A percentile compares a stretch with the other conserved stretches of the same genome.
Conservation (phyloP, 768 basidiomycete genomes). For the Kwoniella sp. region DNA sequence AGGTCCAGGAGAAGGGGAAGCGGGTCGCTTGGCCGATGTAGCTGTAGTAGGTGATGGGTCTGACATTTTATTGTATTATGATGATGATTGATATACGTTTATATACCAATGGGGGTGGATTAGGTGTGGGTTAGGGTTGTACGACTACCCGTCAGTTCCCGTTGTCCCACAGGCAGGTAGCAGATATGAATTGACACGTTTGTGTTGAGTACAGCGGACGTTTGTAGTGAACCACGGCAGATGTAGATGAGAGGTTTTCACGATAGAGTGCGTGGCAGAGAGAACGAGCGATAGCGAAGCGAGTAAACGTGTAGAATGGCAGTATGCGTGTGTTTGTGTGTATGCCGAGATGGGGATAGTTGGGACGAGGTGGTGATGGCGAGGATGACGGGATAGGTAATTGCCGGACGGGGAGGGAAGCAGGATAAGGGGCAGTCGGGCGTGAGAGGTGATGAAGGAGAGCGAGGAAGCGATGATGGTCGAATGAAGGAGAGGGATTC, state of each 20-base stretch:
- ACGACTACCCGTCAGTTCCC: constrained; percentile 14
- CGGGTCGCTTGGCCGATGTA: constrained; percentile 8
- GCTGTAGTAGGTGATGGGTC: constrained; percentile 11
- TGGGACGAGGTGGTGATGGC: no score
- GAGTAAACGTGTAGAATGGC: no score
- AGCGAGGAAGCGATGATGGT: no score
- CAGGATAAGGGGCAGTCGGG: no score
- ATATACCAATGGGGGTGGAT: not conserved
- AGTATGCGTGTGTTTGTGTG: no score
- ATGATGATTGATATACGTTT: not conserved
- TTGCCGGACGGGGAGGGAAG: no score
- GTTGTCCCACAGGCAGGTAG: not conserved
- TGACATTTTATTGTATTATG: constrained; percentile 4
- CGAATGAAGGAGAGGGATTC: no score
- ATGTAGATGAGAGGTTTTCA: not conserved
- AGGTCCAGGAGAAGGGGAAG: constrained; percentile 21
- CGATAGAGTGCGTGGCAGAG: no score
- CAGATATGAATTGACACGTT: constrained; percentile 5
- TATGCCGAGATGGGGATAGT: no score
- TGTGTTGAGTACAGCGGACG: not conserved
- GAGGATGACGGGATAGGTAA: no score
- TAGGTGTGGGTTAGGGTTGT: constrained; percentile 6
- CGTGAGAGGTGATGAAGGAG: no score
- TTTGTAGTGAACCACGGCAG: not conserved
- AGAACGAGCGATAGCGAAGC: no score